Percentiles rank a stretch among this genome's conserved stretches.
phyloP scores from a whole-genome alignment of 2,329 filamentous ascomycete species.

The Cadophora sp. region DNA sequence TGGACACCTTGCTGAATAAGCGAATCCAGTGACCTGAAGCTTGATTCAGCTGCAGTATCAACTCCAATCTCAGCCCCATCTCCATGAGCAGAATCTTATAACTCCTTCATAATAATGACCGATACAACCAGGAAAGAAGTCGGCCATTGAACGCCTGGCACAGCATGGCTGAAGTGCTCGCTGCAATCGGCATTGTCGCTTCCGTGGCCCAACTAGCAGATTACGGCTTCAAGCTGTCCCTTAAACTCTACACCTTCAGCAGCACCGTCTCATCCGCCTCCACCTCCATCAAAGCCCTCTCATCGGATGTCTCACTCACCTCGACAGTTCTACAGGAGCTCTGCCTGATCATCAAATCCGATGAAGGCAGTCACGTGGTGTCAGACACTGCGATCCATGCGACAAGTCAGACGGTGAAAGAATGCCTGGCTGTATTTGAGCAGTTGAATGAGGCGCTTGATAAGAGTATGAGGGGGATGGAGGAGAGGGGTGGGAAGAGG shows the following conservation, averaged over 20 bases:
- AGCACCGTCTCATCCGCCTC: slow-evolving; percentile 17
- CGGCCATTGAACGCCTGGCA: neutral
- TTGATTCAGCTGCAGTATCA: neutral
- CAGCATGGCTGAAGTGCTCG: slow-evolving; percentile 27
- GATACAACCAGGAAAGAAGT: neutral
- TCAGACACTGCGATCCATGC: slow-evolving; percentile 22
- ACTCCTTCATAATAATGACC: no score
- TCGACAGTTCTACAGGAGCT: slow-evolving; percentile 27
- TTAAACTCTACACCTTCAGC: slow-evolving; percentile 29
- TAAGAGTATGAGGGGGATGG: slow-evolving; percentile 18
- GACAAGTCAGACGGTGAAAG: slow-evolving; percentile 26
- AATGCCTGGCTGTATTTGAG: slow-evolving; percentile 26
- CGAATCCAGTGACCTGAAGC: neutral
- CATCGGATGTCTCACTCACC: slow-evolving; percentile 29
- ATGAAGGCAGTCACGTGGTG: slow-evolving; percentile 19
- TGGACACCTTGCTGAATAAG: neutral
- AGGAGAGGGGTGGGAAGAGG: slow-evolving; percentile 12
- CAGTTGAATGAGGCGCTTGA: slow-evolving; percentile 24
- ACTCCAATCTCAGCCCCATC: neutral
- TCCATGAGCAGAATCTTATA: neutral
- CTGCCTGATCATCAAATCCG: slow-evolving; percentile 22
- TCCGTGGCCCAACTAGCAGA: slow-evolving; percentile 28
- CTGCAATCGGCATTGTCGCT: slow-evolving; percentile 24
- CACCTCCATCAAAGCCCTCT: slow-evolving; percentile 21
- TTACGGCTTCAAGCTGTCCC: slow-evolving; percentile 27